Percentiles rank a stretch among this genome's conserved stretches.
phyloP scores from a whole-genome alignment of 768 basidiomycete genomes.

The Tulasnella sp. region DNA sequence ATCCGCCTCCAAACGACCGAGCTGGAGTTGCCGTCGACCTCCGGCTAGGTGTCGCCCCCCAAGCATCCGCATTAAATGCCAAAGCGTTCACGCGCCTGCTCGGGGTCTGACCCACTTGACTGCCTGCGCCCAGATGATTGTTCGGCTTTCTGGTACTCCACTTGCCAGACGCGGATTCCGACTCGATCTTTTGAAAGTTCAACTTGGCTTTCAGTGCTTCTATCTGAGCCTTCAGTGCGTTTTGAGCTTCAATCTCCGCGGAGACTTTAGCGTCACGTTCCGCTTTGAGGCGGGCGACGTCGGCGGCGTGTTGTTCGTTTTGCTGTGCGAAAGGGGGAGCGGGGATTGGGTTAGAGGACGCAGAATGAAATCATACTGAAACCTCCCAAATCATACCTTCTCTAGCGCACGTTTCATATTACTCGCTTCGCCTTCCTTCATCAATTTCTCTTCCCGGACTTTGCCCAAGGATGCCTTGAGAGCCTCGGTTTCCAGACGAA shows the following conservation, averaged over 20 bases:
- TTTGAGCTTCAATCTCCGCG: constrained; percentile 1
- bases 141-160: constrained; percentile 18
- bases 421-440: constrained; percentile 27
- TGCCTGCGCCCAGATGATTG: background rate
- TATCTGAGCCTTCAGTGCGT: constrained; percentile 9
- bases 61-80: background rate
- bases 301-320: constrained; percentile 7
- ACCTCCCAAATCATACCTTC: background rate
- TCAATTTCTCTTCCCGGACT: background rate
- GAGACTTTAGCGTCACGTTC: constrained; percentile 19
- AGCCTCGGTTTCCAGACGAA: constrained; percentile 13
- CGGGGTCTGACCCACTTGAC: constrained; percentile 12
- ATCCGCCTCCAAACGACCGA: background rate
- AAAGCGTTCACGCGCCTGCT: background rate
- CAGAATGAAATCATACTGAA: background rate
- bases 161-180: constrained; percentile 9
- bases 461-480: constrained; percentile 17
- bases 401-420: constrained; percentile 24
- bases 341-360: background rate
- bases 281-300: constrained; percentile 11
- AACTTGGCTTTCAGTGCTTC: constrained; percentile 17
- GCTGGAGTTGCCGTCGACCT: background rate
- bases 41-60: background rate
- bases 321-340: constrained; percentile 4
- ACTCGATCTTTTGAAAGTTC: constrained; percentile 19